Evolutionary conservation across 2,329 filamentous ascomycete genomes (phyloP).

Genomic region (Lasiodiplodia sp.): DNA sequence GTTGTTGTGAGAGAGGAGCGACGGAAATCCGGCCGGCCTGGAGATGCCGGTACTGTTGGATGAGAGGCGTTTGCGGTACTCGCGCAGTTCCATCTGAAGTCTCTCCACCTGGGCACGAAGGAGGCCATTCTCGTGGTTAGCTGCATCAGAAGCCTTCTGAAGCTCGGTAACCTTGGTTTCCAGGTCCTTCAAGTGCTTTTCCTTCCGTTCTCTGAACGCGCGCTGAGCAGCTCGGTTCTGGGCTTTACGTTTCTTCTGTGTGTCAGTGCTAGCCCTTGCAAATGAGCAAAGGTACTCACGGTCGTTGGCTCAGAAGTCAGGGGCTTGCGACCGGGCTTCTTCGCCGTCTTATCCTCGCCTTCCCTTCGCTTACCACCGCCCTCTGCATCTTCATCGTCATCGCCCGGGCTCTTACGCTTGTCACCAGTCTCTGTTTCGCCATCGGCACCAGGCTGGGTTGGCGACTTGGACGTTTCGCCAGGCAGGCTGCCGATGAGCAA

Average conservation of each 20-base stretch:
- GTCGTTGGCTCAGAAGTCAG: slow-evolving; percentile 94
- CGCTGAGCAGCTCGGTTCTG: slow-evolving; percentile 93
- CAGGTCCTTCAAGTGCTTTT: slow-evolving; percentile 85
- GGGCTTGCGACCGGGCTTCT: slow-evolving; percentile 97
- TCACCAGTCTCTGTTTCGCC: slow-evolving; percentile 60
- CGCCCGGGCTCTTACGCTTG: slow-evolving; percentile 73
- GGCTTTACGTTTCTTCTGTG: slow-evolving; percentile 84
- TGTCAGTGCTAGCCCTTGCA: slow-evolving; percentile 36
- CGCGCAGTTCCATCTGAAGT: slow-evolving; percentile 81
- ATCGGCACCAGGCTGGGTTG: slow-evolving; percentile 1
- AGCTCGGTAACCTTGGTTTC: slow-evolving; percentile 73
- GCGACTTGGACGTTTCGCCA: slow-evolving; percentile 46
- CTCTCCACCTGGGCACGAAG: slow-evolving; percentile 89
- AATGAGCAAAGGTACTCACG: slow-evolving; percentile 65
- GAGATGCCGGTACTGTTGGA: slow-evolving; percentile 60
- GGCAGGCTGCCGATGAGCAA: slow-evolving; percentile 79
- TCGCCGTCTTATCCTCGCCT: slow-evolving; percentile 82
- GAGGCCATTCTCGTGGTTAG: slow-evolving; percentile 84
- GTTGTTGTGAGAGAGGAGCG: slow-evolving; percentile 53
- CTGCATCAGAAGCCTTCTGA: slow-evolving; percentile 81
- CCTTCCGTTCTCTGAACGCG: slow-evolving; percentile 93
- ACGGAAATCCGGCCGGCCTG: slow-evolving; percentile 56
- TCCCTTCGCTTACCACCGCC: slow-evolving; percentile 79
- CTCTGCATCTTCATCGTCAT: slow-evolving; percentile 68
- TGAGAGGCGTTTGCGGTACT: slow-evolving; percentile 88